Evolutionary conservation across 2,329 filamentous ascomycete species (phyloP).

Genomic region (Cladosporium oxysporum): DNA sequence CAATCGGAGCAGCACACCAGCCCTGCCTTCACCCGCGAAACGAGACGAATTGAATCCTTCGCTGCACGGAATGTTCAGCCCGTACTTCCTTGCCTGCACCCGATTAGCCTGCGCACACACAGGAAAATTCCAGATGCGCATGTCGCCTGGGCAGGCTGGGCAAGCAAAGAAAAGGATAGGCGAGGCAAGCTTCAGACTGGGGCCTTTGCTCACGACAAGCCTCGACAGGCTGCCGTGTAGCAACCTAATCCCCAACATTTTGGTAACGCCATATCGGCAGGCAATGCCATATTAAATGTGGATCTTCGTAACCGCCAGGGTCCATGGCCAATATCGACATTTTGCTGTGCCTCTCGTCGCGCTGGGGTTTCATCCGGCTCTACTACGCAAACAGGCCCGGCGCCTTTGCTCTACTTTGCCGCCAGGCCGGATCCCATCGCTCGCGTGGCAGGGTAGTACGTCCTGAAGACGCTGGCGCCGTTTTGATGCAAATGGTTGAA

Average conservation of each 20-base stretch:
- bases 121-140: not conserved
- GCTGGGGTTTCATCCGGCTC: not conserved
- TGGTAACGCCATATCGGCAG: slow-evolving; percentile 16
- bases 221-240: not conserved
- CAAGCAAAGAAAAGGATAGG: not conserved
- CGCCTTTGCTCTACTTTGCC: not conserved
- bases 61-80: not conserved
- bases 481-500: not conserved
- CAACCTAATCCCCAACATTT: slow-evolving; percentile 10
- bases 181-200: slow-evolving; percentile 2
- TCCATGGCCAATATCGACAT: not conserved
- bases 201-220: not conserved
- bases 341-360: not conserved
- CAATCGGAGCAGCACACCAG: not conserved
- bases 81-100: not conserved
- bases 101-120: slow-evolving; percentile 1
- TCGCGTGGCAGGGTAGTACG: not conserved
- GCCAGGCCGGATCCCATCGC: not conserved
- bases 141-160: not conserved
- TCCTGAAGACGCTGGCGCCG: not conserved
- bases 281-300: slow-evolving; percentile 13
- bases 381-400: not conserved
- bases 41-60: not conserved
- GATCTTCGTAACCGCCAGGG: not conserved
- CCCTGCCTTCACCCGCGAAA: too few relatives aligned